Evolutionary conservation across 768 basidiomycete genomes (phyloP).

Genomic region (Filobasidium floriforme): DNA sequence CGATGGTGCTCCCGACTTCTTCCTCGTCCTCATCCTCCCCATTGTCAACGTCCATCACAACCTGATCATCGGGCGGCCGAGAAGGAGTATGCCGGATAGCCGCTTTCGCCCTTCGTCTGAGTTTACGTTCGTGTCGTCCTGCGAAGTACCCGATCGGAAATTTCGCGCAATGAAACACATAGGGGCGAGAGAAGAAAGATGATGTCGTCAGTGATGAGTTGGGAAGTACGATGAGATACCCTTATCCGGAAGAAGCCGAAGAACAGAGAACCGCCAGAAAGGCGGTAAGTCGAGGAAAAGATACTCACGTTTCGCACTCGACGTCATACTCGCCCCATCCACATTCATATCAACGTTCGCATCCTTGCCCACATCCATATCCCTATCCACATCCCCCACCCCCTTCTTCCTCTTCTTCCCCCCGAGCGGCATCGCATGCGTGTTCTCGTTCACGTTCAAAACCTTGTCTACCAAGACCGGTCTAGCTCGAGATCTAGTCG

Average conservation of each 20-base stretch:
- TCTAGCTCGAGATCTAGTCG: too few relatives aligned
- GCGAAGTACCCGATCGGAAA: background rate
- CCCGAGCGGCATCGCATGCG: too few relatives aligned
- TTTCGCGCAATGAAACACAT: too few relatives aligned
- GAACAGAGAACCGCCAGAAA: background rate
- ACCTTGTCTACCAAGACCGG: too few relatives aligned
- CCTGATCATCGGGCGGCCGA: background rate
- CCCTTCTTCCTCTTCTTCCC: too few relatives aligned
- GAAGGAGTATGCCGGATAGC: constrained; percentile 3
- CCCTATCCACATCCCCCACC: too few relatives aligned
- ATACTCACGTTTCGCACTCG: constrained; percentile 7
- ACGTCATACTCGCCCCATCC: background rate
- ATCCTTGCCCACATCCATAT: too few relatives aligned
- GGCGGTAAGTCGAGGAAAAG: background rate
- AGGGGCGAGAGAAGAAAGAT: background rate
- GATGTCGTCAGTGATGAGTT: too few relatives aligned
- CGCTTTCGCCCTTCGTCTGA: background rate
- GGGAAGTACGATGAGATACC: too few relatives aligned
- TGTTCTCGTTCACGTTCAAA: too few relatives aligned
- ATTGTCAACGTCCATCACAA: background rate
- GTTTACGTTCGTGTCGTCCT: constrained; percentile 3
- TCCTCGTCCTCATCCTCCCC: background rate
- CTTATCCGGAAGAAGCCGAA: background rate
- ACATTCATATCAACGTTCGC: too few relatives aligned
- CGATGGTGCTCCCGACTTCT: background rate